Evolutionary conservation across 495 filamentous ascomycete genomes (phyloP).

Genomic region (Penicillium cosmopolitanum): DNA sequence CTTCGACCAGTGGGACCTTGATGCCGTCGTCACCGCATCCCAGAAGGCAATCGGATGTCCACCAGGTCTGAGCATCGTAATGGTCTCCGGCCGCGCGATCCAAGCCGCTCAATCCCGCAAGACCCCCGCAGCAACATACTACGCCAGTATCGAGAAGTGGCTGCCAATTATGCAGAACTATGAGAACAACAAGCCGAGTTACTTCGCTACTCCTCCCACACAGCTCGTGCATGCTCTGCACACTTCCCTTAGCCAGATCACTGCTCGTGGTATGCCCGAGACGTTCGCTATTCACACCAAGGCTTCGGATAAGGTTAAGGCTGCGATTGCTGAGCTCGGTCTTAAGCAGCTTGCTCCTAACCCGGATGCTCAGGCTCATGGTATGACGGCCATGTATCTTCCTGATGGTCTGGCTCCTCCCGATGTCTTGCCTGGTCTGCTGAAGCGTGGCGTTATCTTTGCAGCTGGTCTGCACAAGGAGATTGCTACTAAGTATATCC

Average conservation of each 20-base stretch:
- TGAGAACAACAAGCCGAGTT: conserved; percentile 93
- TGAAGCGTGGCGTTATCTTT: conserved; percentile 91
- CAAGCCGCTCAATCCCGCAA: conserved; percentile 76
- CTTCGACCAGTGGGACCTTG: conserved; percentile 93
- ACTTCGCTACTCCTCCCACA: conserved; percentile 95
- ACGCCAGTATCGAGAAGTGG: conserved; percentile 96
- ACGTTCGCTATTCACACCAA: conserved; percentile 78
- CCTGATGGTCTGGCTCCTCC: conserved; percentile 79
- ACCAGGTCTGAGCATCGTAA: conserved; percentile 88
- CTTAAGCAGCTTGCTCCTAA: conserved; percentile 82
- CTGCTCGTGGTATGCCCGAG: conserved; percentile 72
- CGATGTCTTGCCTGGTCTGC: conserved; percentile 80
- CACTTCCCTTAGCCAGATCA: conserved; percentile 87
- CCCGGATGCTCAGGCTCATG: conserved; percentile 89
- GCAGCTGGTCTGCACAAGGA: conserved; percentile 94
- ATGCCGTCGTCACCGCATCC: conserved; percentile 89
- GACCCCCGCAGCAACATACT: conserved; percentile 82
- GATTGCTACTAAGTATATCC: conserved; percentile 70
- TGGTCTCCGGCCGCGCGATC: conserved; percentile 90
- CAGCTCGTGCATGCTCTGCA: conserved; percentile 94
- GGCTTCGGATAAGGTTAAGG: conserved; percentile 81
- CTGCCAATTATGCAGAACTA: conserved; percentile 98
- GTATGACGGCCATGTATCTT: conserved; percentile 96
- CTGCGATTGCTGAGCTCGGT: conserved; percentile 74
- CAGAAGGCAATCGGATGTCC: conserved; percentile 97